Conservation (phyloP, 768 basidiomycete species). For the Hericium alpestre region DNA sequence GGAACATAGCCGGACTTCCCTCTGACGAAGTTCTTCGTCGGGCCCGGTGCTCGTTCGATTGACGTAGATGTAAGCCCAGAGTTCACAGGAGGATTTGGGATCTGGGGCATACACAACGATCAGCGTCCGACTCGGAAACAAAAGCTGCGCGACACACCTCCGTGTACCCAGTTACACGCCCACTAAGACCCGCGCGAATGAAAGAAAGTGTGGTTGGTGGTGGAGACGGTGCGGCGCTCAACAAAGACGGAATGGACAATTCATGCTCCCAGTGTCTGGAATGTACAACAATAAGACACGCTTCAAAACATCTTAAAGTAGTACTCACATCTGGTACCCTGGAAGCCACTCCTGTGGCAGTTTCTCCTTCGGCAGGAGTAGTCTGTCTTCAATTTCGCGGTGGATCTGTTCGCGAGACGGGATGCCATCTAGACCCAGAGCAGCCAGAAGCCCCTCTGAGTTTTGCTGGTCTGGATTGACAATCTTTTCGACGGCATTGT, state of each 20-base stretch:
- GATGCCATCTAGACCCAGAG: conserved; percentile 45
- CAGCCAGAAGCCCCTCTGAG: conserved; percentile 34
- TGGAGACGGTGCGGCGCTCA: conserved; percentile 56
- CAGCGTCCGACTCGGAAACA: no score
- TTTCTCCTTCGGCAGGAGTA: conserved; percentile 57
- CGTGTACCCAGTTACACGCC: conserved; percentile 67
- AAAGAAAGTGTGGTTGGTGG: conserved; percentile 68
- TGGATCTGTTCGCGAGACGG: conserved; percentile 54
- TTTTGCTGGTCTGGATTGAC: conserved; percentile 32
- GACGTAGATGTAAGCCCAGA: conserved; percentile 80
- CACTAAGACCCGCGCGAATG: conserved; percentile 68
- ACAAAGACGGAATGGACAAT: conserved; percentile 50
- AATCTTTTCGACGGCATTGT: conserved; percentile 30
- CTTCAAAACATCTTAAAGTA: conserved; percentile 5
- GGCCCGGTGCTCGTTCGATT: conserved; percentile 73
- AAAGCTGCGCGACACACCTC: conserved; percentile 41
- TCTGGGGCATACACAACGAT: conserved; percentile 25
- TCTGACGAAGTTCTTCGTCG: conserved; percentile 73
- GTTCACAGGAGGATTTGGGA: conserved; percentile 39
- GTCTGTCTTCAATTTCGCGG: conserved; percentile 60
- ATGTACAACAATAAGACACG: conserved; percentile 5
- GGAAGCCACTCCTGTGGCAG: conserved; percentile 68
- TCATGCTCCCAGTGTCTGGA: conserved; percentile 64
- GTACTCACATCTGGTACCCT: conserved; percentile 71
- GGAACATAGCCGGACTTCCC: conserved; percentile 92